Base-by-base conservation (phyloP, 164 flowering plant species). In the Pachysandra terminalis region DNA sequence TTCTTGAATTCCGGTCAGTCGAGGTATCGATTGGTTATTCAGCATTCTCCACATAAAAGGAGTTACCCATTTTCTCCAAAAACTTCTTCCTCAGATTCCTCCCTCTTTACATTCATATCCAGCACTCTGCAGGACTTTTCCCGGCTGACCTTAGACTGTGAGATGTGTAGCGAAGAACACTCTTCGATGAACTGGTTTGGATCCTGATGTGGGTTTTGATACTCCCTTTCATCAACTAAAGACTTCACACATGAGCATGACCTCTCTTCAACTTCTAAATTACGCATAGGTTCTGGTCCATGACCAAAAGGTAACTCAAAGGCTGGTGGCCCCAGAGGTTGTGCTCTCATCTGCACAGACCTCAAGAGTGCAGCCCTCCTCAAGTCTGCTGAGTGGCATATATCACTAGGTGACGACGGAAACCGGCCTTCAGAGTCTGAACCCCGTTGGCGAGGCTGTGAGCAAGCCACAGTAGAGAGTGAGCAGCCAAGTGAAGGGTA, bases 381-480 rank as follows among this genome's bases (percentile, higher is more conserved):
- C 66, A 95, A 73, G 75, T 90, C 98, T 65, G 91, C 91, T n/a
- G 98, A 87, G 83, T 93, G 99, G 75, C 97, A 92, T 70, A 95
- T 86, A 70, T 95, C 99, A 68, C 97, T 93, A 23, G 98, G 98
- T n/a, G 99, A 95, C 25, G 98, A 90, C 28, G 98, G 98, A 72
- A 95, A 83, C 32, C 96, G 80, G 12, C 96, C 87, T 63, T 92
- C 99, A n/a, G 90, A 80, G 68, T 95, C 99, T 25, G 96, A 83
- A 59, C 87, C 83, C 19, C 97, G 83, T 64, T 84, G 94, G 12
- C 94, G 92, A 15, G 90, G 75, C 66, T 86, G 94, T 48, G 91
- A 72, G 56, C 74, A 71, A 48, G 87, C 61, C 6, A 61, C 66
- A 24, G 79, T 25, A 60, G 75, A 16, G 35, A 74, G 62, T 14